Percentiles rank a stretch among this genome's conserved stretches.
Evolutionary conservation across 1,284 basidiomycete genomes (phyloP).

Genomic region (Phellopilus nigrolimitatus): DNA sequence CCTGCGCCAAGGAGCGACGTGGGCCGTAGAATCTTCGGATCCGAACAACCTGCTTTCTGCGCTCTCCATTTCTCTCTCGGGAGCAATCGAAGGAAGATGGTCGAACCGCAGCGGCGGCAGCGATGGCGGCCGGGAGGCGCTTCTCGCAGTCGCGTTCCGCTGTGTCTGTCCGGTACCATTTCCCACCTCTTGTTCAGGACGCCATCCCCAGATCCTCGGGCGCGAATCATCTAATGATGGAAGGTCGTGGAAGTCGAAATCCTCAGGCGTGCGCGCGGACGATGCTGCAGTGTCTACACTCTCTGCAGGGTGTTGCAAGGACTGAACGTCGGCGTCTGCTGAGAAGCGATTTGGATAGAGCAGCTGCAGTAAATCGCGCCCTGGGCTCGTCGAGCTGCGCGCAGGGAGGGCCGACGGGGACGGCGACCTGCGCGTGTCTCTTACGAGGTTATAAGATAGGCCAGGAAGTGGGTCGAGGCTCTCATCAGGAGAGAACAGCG

Average conservation of each 20-base stretch:
- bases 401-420: background rate
- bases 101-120: constrained; percentile 14
- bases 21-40: background rate
- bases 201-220: constrained; percentile 2
- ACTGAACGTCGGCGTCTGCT: background rate
- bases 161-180: background rate
- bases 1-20: constrained; percentile 2
- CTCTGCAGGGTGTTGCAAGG: background rate
- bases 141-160: background rate
- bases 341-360: background rate
- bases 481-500: background rate
- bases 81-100: background rate
- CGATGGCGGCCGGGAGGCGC: constrained; percentile 10
- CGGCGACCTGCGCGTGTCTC: background rate
- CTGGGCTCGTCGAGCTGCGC: background rate
- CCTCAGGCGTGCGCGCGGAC: background rate
- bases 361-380: constrained; percentile 2
- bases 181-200: background rate
- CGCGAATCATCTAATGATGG: constrained; percentile 7
- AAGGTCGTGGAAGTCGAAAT: background rate
- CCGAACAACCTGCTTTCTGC: background rate
- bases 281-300: background rate
- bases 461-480: background rate
- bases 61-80: background rate
- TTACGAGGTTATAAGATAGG: background rate